Evolutionary conservation across 805 yeast species (phyloP), one percentile per base, ranked within the genome.

Genomic region (Nakazawaea wyomingensis): DNA sequence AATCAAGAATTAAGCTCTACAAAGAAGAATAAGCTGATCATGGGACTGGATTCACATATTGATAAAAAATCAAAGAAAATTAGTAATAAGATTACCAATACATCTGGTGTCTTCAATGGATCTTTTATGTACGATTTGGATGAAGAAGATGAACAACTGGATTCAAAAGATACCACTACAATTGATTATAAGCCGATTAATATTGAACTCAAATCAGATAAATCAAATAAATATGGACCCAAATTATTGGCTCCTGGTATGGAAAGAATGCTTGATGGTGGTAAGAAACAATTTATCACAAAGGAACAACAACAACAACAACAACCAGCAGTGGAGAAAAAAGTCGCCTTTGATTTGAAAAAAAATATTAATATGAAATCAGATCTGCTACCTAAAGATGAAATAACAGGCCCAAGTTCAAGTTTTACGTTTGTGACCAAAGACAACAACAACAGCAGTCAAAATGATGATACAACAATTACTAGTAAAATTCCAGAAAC

Each of bases 81-180:
- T n/a, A n/a, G n/a, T n/a, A n/a, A 9, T 4, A 19, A 21, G 30
- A 18, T 30, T n/a, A 37, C 41, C 6, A 43, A 43, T 20, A 37
- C 34, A 13, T 33, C 39, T 10, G 46, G 46, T 11, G 30, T 43
- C 14, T 43, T 43, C 16, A 37, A 29, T 31, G 45, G 45, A 8
- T 36, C 45, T 11, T 42, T 42, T 11, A 36, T 42, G 41, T 42
- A 42, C 14, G 45, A 42, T 24, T 36, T 42, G 16, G 45, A 42
- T 19, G 45, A 42, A 17, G 41, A 42, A 22, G 45, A 42, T 10
- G 37, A 42, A 21, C 14, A 19, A 7, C 33, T 30, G 17, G 16
- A 14, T 7, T 6, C 16, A 13, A 24, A 36, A 6, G n/a, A n/a
- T n/a, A n/a, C n/a, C n/a, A 16, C 11, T 9, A 8, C 38, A 10